Evolutionary conservation across 2,329 filamentous ascomycete species (phyloP), one percentile per base, ranked within the genome.

Genomic region (Apiospora kogelbergensis): DNA sequence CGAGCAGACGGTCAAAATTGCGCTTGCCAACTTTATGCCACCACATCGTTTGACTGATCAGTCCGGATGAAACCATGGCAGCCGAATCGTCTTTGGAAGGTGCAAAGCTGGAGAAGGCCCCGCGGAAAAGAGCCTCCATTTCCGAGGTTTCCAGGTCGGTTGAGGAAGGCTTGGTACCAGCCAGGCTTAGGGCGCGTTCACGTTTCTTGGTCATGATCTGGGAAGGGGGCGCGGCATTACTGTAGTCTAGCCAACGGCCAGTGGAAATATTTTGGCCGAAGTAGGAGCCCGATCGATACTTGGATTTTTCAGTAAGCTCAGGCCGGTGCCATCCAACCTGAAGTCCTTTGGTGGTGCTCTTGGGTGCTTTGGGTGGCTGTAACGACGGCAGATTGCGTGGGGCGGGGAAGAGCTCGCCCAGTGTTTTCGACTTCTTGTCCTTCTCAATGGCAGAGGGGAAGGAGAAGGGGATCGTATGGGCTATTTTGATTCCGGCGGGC

Each of bases 51-150:
- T 88, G 88, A 67, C 89, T 89, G 70, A 92, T 88, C 65, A 89
- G 85, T 42, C 88, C 88, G 1, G 90, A 89, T 0, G 93, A 88
- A 3, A 94, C 84, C 69, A 94, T 84, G 6, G 93, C 91, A 15
- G 86, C 88, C 3, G 91, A 86, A 76, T 95, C 90, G 78, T 95
- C 93, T 73, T 88, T 90, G 66, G 87, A 89, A 0, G 93, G 93
- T 6, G 93, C 93, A 78, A 95, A 95, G 75, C 91, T 92, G 0
- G 91, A 94, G 78, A 94, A 95, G 1, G 90, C 92, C 68, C 91
- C 89, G 40, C 91, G 87, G 76, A 95, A 95, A 11, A 95, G 81
- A 0, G 90, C 86, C 73, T 95, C 92, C 80, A 94, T 88, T 76
- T 91, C 91, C 3, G 88, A 87, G 73, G 88, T 83, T 75, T 92